These are phyloP conservation scores for Magnolia changhungtana DNA, from an alignment of 164 flowering plant genomes.

Conservation along the genomic window DNA sequence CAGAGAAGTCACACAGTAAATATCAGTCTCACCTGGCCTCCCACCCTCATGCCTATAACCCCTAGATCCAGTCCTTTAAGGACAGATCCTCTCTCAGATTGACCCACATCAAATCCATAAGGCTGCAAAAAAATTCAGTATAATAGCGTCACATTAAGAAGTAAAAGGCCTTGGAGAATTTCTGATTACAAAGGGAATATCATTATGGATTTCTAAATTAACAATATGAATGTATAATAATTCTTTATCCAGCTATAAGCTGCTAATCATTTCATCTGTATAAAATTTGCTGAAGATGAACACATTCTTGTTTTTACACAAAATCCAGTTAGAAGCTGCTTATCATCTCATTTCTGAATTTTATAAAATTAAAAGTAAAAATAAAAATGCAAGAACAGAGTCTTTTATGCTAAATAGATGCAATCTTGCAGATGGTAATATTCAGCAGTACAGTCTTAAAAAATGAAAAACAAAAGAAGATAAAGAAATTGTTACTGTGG, in stretches of 20 bases:
- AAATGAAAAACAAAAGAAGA: background rate
- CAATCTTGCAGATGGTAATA: background rate
- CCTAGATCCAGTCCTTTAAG: conserved; percentile 92
- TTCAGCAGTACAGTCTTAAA: background rate
- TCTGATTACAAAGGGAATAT: background rate
- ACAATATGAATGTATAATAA: background rate
- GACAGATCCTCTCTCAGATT: conserved; percentile 80
- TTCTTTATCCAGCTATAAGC: background rate
- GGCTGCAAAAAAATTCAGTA: conserved; percentile 52
- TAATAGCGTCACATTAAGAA: conserved; percentile 9
- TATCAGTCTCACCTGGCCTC: conserved; percentile 73
- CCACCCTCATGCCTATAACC: conserved; percentile 90
- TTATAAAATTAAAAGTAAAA: too few species aligned
- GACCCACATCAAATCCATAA: conserved; percentile 96
- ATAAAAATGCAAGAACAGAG: background rate
- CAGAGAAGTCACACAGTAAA: background rate
- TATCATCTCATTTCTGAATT: background rate
- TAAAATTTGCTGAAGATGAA: background rate
- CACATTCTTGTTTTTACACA: too few species aligned
- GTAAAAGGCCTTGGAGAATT: background rate
- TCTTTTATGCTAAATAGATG: background rate
- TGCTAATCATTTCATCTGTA: background rate
- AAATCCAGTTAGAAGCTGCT: background rate
- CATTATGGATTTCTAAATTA: background rate
- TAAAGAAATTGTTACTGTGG: background rate